phyloP scores from a whole-genome alignment of 2,329 filamentous ascomycete genomes.

The Massarina eburnea region DNA sequence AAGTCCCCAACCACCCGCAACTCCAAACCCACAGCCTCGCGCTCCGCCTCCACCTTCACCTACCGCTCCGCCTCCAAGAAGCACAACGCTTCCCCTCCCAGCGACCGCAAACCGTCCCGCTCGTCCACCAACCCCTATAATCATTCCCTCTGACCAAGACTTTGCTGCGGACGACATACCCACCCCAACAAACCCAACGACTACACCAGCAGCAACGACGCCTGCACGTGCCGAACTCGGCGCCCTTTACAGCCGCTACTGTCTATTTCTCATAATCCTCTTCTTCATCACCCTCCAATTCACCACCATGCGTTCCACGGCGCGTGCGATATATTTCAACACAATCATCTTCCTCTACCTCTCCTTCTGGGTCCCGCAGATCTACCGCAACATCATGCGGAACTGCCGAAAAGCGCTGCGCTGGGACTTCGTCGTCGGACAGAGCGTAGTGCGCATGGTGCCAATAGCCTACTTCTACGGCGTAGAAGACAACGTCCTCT shows the following conservation, averaged over 20 bases:
- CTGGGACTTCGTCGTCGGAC: slow-evolving; percentile 87
- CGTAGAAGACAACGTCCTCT: slow-evolving; percentile 76
- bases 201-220: slow-evolving; percentile 14
- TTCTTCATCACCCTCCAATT: slow-evolving; percentile 63
- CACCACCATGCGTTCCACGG: slow-evolving; percentile 56
- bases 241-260: slow-evolving; percentile 63
- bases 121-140: slow-evolving; percentile 55
- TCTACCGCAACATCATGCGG: slow-evolving; percentile 83
- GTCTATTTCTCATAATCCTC: slow-evolving; percentile 59
- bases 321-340: slow-evolving; percentile 61
- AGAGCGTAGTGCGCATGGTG: slow-evolving; percentile 74
- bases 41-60: slow-evolving; percentile 18
- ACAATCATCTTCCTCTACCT: slow-evolving; percentile 72
- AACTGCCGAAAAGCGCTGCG: slow-evolving; percentile 90
- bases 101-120: slow-evolving; percentile 49
- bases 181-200: slow-evolving; percentile 28
- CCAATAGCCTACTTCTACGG: slow-evolving; percentile 88
- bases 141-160: slow-evolving; percentile 63
- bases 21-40: slow-evolving; percentile 16
- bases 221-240: slow-evolving; percentile 53
- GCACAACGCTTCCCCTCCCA: slow-evolving; percentile 52
- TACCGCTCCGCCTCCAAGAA: slow-evolving; percentile 25
- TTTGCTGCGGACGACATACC: slow-evolving; percentile 42
- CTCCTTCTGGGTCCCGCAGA: slow-evolving; percentile 91
- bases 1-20: slow-evolving; percentile 18